Base-by-base conservation (phyloP, 2,329 filamentous ascomycete genomes). In the Aspergillus sp. region DNA sequence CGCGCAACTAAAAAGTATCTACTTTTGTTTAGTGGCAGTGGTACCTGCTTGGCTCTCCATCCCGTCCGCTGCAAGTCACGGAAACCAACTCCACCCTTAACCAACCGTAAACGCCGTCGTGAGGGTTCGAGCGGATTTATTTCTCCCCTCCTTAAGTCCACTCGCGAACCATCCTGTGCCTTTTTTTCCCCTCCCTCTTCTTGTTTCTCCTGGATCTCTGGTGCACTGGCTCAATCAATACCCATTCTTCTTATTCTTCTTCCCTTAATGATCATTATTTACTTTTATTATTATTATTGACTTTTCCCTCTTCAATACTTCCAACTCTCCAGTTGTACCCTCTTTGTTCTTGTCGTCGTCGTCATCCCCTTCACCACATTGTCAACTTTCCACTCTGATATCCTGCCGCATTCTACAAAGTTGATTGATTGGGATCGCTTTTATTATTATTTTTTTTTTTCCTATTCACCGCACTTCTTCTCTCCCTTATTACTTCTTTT, bases 11-110 rank as follows among this genome's bases (percentile, higher is more conserved):
- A 32, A 30, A 30, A 12, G 28, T 30, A 30, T 30, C 1, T 30
- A 30, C 28, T n/a, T 50, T 51, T 36, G 12, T 36, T 36, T 36
- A 36, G 32, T 36, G 32, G 32, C 32, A 36, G 32, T 39, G 38
- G 53, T 55, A 55, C 53, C 53, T 55, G 53, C 53, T 55, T 53
- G 51, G 51, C 48, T 17, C 12, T 55, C 41, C 38, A 55, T 30
- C 52, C 52, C 51, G 51, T 55, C 53, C 39, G 53, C 61, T 63
- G 57, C 59, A 62, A 57, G 59, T 62, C 52, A 62, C 54, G 56
- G 56, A 58, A 57, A 58, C 50, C 51, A 63, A 58, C 61, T 63
- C 61, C 61, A 63, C 61, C 52, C 41, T 47, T 50, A 59, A 50
- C 32, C 32, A 36, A 36, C 32, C 32, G 12, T 36, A 36, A 36